These are phyloP conservation scores for Bolboschoenus planiculmis DNA, from an alignment of 176 grass and related monocot species.

Conservation along the genomic window DNA sequence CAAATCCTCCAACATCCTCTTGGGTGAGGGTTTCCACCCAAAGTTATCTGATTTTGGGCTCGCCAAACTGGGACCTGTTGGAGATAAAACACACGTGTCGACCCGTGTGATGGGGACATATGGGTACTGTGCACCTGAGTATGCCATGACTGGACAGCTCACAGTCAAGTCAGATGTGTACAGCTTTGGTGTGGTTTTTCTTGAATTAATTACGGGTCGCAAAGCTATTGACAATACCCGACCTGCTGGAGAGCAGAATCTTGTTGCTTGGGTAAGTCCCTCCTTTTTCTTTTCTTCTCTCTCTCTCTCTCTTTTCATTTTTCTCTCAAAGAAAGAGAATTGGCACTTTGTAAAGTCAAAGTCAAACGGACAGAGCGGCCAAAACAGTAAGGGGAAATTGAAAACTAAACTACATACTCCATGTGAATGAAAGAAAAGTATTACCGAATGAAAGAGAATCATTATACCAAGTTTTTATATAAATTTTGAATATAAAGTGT, in stretches of 20 bases:
- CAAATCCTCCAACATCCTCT: slow-evolving; percentile 92
- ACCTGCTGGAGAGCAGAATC: slow-evolving; percentile 60
- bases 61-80: slow-evolving; percentile 84
- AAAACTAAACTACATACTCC: neutral
- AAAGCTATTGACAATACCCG: slow-evolving; percentile 85
- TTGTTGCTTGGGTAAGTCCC: slow-evolving; percentile 81
- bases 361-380: neutral
- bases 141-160: slow-evolving; percentile 90
- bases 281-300: neutral
- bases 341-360: neutral
- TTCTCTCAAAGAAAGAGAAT: neutral
- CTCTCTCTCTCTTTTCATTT: neutral
- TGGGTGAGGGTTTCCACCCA: slow-evolving; percentile 67
- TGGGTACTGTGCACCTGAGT: slow-evolving; percentile 89
- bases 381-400: neutral
- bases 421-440: neutral
- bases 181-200: slow-evolving; percentile 87
- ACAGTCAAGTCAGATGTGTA: slow-evolving; percentile 88
- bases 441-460: neutral
- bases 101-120: slow-evolving; percentile 91
- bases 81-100: slow-evolving; percentile 90
- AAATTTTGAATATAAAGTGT: neutral
- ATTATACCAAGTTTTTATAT: neutral
- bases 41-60: slow-evolving; percentile 90
- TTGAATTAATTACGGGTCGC: slow-evolving; percentile 78